A percentile compares a stretch with the other conserved stretches of the same genome.
These are phyloP conservation scores for Neonectria sp. DNA, from an alignment of 2,329 filamentous ascomycete genomes.

Conservation along the genomic window DNA sequence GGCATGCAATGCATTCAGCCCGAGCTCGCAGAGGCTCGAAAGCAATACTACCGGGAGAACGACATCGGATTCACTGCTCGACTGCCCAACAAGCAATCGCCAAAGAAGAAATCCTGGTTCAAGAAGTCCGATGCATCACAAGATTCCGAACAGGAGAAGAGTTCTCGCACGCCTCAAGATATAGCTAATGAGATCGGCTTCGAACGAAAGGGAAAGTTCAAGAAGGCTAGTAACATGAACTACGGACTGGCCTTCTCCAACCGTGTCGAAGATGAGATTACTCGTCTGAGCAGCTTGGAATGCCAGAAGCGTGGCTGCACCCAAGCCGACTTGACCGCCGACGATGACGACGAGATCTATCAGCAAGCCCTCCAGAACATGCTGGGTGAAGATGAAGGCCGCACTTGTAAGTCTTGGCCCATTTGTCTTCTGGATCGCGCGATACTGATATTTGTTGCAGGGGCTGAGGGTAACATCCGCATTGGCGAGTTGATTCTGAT, in stretches of 20 bases:
- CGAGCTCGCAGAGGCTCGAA: constrained; percentile 63
- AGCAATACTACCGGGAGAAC: constrained; percentile 71
- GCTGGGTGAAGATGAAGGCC: constrained; percentile 63
- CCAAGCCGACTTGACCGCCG: constrained; percentile 59
- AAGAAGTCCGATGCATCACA: constrained; percentile 27
- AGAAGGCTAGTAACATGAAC: constrained; percentile 80
- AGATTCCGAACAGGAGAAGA: not conserved
- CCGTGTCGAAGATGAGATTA: constrained; percentile 68
- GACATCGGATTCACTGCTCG: constrained; percentile 71
- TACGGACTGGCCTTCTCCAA: constrained; percentile 70
- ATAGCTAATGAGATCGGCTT: constrained; percentile 62
- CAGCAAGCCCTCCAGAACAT: constrained; percentile 61
- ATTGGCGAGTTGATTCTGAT: constrained; percentile 73
- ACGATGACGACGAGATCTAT: constrained; percentile 63
- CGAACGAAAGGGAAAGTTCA: constrained; percentile 72
- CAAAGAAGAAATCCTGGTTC: constrained; percentile 57
- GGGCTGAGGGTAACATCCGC: constrained; percentile 71
- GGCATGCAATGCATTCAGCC: constrained; percentile 74
- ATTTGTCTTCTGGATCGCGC: not conserved
- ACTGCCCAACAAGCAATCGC: constrained; percentile 58
- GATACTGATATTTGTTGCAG: not conserved
- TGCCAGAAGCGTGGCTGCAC: constrained; percentile 37
- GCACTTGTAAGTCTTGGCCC: constrained; percentile 54
- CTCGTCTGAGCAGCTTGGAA: constrained; percentile 40
- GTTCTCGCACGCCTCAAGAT: constrained; percentile 36